phyloP scores from a whole-genome alignment of 208 protist genomes.

The Crithidia sp. region DNA sequence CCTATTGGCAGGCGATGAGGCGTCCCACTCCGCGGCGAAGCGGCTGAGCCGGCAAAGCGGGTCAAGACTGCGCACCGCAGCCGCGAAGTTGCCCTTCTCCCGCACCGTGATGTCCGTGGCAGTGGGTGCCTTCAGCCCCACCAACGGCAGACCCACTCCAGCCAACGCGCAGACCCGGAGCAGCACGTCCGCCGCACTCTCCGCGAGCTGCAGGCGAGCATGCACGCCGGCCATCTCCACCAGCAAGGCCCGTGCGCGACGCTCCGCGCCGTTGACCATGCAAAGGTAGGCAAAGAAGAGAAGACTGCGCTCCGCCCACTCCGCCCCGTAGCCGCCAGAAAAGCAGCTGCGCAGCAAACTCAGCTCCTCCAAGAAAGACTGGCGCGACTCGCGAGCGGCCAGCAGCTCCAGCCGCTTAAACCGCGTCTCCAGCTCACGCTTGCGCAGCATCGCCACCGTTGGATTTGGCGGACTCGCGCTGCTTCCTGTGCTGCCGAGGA shows the following conservation, averaged over 20 bases:
- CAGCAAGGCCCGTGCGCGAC: conserved; percentile 56
- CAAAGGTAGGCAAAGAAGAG: conserved; percentile 58
- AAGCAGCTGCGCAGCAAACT: conserved; percentile 35
- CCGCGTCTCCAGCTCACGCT: conserved; percentile 57
- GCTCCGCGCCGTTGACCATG: conserved; percentile 54
- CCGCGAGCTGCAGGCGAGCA: conserved; percentile 25
- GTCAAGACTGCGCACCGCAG: conserved; percentile 14
- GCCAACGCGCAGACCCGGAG: conserved; percentile 43
- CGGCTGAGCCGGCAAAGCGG: conserved; percentile 35
- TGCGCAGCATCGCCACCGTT: conserved; percentile 36
- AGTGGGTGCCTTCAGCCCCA: conserved; percentile 7
- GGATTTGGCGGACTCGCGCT: conserved; percentile 7
- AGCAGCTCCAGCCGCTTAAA: conserved; percentile 54
- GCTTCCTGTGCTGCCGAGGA: conserved; percentile 4
- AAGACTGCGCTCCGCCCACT: conserved; percentile 38
- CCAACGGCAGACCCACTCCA: conserved; percentile 38
- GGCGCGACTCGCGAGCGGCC: conserved; percentile 26
- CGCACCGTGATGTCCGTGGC: conserved; percentile 5
- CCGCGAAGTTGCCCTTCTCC: conserved; percentile 10
- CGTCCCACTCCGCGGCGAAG: background rate
- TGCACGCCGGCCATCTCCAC: conserved; percentile 43
- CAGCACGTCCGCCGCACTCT: conserved; percentile 33
- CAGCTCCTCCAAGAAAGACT: conserved; percentile 44
- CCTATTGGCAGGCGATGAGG: background rate
- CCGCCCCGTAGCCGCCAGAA: conserved; percentile 27